Evolutionary conservation across 371 early-diverging fungal genomes (phyloP).

Genomic region (Actinomortierella wolfii): DNA sequence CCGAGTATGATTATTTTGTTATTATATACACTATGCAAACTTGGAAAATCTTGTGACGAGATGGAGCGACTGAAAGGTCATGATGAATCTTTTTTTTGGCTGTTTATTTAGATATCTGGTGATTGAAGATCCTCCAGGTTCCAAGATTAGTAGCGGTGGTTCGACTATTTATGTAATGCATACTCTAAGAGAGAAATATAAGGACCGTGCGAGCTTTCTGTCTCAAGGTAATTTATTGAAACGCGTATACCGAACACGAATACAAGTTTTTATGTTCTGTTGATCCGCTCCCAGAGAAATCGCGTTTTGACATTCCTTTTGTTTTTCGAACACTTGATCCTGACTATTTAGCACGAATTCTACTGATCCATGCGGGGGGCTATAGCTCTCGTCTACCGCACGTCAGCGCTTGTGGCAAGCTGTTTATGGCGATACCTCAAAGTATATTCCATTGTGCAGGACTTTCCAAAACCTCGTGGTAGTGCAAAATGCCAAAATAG

Average conservation of each 20-base stretch:
- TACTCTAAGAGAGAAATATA: conserved; percentile 18
- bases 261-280: not conserved
- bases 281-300: not conserved
- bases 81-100: too few species aligned
- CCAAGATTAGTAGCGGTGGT: conserved; percentile 48
- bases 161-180: conserved; percentile 44
- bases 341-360: conserved; percentile 14
- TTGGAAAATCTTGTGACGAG: too few species aligned
- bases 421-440: conserved; percentile 43
- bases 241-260: not conserved
- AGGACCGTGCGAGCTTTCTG: conserved; percentile 6
- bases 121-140: conserved; percentile 41
- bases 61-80: too few species aligned
- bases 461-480: too few species aligned
- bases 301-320: not conserved
- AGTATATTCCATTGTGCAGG: conserved; percentile 12
- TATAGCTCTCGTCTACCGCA: conserved; percentile 48
- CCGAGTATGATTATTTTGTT: conserved; percentile 10
- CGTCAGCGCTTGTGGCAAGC: conserved; percentile 46
- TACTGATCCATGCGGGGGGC: conserved; percentile 48
- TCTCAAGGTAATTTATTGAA: not conserved
- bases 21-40: conserved; percentile 20
- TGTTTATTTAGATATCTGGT: conserved; percentile 21
- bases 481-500: too few species aligned
- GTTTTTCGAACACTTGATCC: not conserved